Conservation (phyloP, 306 rosid species). For the Ziziphus jujuba region DNA sequence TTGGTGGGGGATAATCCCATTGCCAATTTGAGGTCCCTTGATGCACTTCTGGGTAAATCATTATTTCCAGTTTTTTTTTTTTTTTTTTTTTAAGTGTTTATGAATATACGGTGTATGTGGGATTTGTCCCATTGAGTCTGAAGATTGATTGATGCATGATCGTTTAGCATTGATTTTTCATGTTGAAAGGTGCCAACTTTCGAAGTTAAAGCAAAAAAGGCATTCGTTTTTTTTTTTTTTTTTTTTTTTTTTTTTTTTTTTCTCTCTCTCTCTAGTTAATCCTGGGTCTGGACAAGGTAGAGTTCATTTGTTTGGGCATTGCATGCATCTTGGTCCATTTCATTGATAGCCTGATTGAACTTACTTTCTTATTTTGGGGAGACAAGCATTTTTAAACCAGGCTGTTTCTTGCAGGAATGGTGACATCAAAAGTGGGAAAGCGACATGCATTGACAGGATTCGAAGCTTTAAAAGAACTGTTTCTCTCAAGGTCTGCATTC, state of each 20-base stretch:
- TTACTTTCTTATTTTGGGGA: neutral
- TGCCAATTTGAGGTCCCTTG: conserved; percentile 82
- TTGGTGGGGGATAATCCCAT: conserved; percentile 85
- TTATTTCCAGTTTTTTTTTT: neutral
- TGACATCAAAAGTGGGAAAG: conserved; percentile 95
- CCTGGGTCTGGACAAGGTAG: no score
- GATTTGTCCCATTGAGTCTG: neutral
- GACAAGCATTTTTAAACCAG: conserved; percentile 16
- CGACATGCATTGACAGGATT: conserved; percentile 91
- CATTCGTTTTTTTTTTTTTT: no score
- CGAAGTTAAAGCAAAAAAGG: neutral
- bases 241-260: no score
- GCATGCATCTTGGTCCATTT: neutral
- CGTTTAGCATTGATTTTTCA: neutral
- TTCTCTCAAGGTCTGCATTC: conserved; percentile 64
- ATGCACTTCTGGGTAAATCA: conserved; percentile 71
- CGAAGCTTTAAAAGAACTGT: conserved; percentile 83
- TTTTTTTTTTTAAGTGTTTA: neutral
- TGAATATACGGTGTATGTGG: neutral
- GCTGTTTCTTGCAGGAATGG: conserved; percentile 70
- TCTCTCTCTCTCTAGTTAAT: no score
- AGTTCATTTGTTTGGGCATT: neutral
- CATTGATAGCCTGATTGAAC: neutral
- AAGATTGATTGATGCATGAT: no score
- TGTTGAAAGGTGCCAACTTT: neutral